Conservation (phyloP, 805 yeast species). For the Saturnispora bothae region DNA sequence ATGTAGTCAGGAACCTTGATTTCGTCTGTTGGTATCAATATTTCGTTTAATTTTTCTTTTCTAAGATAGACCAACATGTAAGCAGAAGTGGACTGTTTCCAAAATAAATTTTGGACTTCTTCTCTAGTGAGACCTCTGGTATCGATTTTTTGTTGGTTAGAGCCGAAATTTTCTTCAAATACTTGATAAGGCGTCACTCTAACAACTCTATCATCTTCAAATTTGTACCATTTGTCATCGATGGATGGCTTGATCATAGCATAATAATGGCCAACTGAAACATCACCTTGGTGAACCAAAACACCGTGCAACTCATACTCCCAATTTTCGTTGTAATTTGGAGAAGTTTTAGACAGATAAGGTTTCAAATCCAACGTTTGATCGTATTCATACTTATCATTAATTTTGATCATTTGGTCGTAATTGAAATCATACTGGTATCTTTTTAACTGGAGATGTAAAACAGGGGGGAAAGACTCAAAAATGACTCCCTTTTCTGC, state of each 20-base stretch:
- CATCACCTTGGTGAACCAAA: constrained; percentile 90
- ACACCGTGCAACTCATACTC: constrained; percentile 85
- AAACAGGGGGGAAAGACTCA: constrained; percentile 80
- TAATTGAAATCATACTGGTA: constrained; percentile 89
- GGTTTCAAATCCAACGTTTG: constrained; percentile 71
- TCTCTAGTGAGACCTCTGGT: constrained; percentile 42
- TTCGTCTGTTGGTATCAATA: constrained; percentile 48
- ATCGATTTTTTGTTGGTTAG: constrained; percentile 44
- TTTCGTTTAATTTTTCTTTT: constrained; percentile 42
- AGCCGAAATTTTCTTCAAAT: constrained; percentile 87
- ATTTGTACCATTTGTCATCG: constrained; percentile 62
- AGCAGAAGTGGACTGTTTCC: constrained; percentile 84
- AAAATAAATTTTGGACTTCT: constrained; percentile 52
- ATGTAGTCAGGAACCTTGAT: constrained; percentile 60
- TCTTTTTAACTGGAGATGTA: constrained; percentile 86
- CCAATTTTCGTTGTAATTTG: constrained; percentile 46
- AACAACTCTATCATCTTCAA: constrained; percentile 94
- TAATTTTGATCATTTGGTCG: constrained; percentile 81
- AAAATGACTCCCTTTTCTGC: constrained; percentile 95
- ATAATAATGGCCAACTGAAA: constrained; percentile 93
- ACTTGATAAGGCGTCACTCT: constrained; percentile 77
- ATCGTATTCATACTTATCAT: constrained; percentile 86
- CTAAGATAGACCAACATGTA: constrained; percentile 93
- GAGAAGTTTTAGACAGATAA: constrained; percentile 52
- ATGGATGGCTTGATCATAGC: constrained; percentile 79